Base-by-base conservation (phyloP, 257 asterid genomes). In the Primulina eburnea region DNA sequence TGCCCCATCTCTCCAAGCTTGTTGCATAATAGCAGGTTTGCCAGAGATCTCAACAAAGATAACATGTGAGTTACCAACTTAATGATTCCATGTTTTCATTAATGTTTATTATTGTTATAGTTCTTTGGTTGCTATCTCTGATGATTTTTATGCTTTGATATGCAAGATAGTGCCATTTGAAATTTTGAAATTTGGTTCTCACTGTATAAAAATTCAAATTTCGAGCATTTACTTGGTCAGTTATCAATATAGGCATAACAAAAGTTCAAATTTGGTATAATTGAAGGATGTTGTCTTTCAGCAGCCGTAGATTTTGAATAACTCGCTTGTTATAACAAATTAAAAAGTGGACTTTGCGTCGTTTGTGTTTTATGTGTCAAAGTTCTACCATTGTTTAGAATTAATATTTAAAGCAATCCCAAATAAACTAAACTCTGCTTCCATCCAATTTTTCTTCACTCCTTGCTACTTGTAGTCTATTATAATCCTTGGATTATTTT, bases 1-100 rank as follows among this genome's bases (percentile, higher is more conserved):
- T 82, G 61, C 72, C 93, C 95, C 60, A 81, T 88, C 68, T 88
- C 98, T 53, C 99, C 99, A 16, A 93, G 96, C 84, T 81, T 87
- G 82, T 77, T 93, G 90, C 99, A 94, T 60, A 78, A 84, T 68
- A 84, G 76, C 85, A 82, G 83, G 78, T 80, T 84, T 24, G 71
- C 78, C 0, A 77, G 82, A 80, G 83, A 81, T 78, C 75, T 85
- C 82, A 76, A 79, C 90, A 84, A 75, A 77, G 97, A 94, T 40
- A 85, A 71, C 81, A 69, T 76, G 99, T 89, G 82, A 91, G 97
- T 82, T 50, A 16, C 8, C 56, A 50, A 16, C 56, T 50, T 50
- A 16, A 14, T 50, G 8, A 50, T 50, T 50, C 53, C 56, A 50
- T 50, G 20, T 14, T 47, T 47, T 33, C 30, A 50, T 17, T 16